These are phyloP conservation scores for Tolypocladium nubicola DNA, from an alignment of 2,329 filamentous ascomycete species.

Conservation along the genomic window DNA sequence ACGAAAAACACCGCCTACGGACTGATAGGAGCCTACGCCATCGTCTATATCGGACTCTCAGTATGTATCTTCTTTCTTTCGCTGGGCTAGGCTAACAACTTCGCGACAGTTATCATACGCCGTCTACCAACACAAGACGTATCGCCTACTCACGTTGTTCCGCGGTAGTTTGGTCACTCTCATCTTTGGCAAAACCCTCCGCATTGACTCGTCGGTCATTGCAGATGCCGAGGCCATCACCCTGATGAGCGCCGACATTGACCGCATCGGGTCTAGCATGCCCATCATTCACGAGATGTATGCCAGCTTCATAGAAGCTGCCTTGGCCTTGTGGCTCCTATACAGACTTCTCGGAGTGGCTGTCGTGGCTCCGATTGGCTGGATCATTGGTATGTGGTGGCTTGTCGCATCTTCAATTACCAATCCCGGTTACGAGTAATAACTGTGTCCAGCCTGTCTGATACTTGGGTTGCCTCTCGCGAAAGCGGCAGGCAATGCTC, in stretches of 20 bases:
- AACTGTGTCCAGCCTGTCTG: constrained; percentile 3
- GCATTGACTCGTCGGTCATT: constrained; percentile 15
- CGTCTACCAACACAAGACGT: constrained; percentile 18
- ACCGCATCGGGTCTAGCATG: constrained; percentile 17
- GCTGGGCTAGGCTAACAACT: neutral
- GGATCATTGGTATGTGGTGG: constrained; percentile 8
- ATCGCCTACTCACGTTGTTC: constrained; percentile 21
- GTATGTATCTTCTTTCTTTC: constrained; percentile 11
- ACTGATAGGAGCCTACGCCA: constrained; percentile 25
- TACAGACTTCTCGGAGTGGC: constrained; percentile 12
- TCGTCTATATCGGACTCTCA: constrained; percentile 29
- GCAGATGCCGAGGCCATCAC: constrained; percentile 17
- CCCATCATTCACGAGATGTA: constrained; percentile 21
- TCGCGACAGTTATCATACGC: constrained; percentile 7
- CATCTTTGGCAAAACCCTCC: constrained; percentile 35
- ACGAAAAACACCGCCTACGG: constrained; percentile 21
- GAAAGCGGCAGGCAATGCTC: constrained; percentile 9
- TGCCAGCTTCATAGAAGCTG: constrained; percentile 22
- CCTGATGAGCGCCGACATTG: constrained; percentile 33
- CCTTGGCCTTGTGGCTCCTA: constrained; percentile 22
- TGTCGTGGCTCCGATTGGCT: constrained; percentile 10
- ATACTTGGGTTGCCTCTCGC: constrained; percentile 10
- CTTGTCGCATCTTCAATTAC: neutral
- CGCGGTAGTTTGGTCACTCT: constrained; percentile 27
- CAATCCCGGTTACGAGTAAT: neutral